These are phyloP conservation scores for Carex parvula DNA, from an alignment of 176 grass and related monocot genomes.

Conservation along the genomic window DNA sequence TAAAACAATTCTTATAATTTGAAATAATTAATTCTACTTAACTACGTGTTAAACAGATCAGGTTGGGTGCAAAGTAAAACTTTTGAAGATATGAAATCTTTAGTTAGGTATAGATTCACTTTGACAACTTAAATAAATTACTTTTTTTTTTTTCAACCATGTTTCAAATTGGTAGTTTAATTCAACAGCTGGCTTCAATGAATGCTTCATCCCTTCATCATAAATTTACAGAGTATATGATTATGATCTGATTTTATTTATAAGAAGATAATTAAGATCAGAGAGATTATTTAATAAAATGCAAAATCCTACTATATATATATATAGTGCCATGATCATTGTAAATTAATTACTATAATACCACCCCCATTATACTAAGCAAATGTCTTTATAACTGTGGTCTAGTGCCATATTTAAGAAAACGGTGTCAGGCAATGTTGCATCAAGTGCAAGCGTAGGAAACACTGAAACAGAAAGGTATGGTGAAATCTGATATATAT, in stretches of 20 bases:
- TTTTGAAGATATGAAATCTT: neutral
- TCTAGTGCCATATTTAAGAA: slow-evolving; percentile 13
- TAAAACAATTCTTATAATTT: neutral
- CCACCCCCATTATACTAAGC: neutral
- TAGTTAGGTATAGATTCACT: neutral
- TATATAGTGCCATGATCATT: neutral
- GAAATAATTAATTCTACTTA: neutral
- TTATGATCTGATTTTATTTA: neutral
- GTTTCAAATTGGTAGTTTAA: neutral
- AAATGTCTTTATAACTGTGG: neutral
- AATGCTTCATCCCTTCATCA: neutral
- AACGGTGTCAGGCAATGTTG: slow-evolving; percentile 2
- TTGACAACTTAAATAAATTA: neutral
- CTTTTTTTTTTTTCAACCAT: neutral
- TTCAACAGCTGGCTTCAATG: neutral
- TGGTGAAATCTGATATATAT: slow-evolving; percentile 23
- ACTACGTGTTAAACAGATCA: neutral
- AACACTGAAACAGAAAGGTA: slow-evolving; percentile 4
- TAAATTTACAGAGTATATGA: neutral
- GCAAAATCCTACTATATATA: neutral
- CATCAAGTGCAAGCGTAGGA: neutral
- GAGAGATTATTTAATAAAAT: neutral
- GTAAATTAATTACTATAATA: slow-evolving; percentile 4
- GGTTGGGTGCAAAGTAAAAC: neutral
- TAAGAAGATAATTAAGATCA: neutral